Evolutionary conservation across 2,329 filamentous ascomycete genomes (phyloP), one percentile per base, ranked within the genome.

Genomic region (Xylaria sp.): DNA sequence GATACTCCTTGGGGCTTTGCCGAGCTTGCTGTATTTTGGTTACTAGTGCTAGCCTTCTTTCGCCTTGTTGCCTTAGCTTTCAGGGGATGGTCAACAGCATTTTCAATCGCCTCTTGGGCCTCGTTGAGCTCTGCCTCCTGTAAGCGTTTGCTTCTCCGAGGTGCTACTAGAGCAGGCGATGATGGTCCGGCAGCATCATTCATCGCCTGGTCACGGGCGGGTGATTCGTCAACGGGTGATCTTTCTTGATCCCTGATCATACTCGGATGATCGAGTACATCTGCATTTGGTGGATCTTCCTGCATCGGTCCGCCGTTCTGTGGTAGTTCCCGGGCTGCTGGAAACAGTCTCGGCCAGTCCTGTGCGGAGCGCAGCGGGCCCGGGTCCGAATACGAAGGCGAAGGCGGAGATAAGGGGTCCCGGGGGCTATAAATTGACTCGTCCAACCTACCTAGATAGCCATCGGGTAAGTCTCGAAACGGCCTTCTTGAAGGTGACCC

Each of bases 101-200:
- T 13, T 42, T 18, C 40, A n/a, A n/a, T 42, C 10, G 21, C 53
- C 23, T 54, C 25, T 13, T 9, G 12, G 2, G 3, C 37, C 16
- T n/a, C 5, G 4, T 16, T 23, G 18, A 32, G 2, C 5, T 60
- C 47, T 18, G 58, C 42, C 23, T 25, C 51, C 9, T 53, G 64
- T 4, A 62, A 5, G 5, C 58, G 64, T 35, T 58, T 66, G 54
- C 64, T 66, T 21, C 59, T 61, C 44, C 64, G 42, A 25, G 25
- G 64, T 9, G 37, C 21, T n/a, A 3, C 8, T 0, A 50, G 58
- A 12, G 29, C 16, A 50, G 58, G 25, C 54, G 54, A 58, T 21
- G 54, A 58, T 42, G 54, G 21, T 21, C 27, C 35, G n/a, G 35
- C 54, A 3, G 35, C 1, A 35, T 5, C 54, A n/a, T 60, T 51